phyloP scores from a whole-genome alignment of 2,329 filamentous ascomycete species.

The Alternaria arborescens region DNA sequence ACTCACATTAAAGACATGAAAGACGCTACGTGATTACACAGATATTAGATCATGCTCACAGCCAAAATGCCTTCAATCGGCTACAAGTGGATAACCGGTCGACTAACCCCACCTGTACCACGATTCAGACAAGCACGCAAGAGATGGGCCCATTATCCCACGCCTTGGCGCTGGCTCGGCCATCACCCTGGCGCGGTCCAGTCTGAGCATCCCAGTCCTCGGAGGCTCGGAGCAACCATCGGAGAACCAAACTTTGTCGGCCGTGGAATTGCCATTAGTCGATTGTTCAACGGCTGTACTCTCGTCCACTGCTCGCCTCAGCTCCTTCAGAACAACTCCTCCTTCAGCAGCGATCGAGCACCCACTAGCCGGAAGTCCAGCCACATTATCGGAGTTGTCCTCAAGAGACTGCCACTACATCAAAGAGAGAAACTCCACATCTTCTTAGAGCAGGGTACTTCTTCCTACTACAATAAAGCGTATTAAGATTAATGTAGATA shows the following conservation, averaged over 20 bases:
- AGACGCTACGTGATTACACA: not conserved
- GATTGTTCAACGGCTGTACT: not conserved
- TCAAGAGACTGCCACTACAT: not conserved
- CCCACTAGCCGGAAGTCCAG: not conserved
- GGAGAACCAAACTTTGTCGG: not conserved
- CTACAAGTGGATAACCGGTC: not conserved
- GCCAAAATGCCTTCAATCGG: not conserved
- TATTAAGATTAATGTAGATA: too few relatives aligned
- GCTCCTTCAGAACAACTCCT: not conserved
- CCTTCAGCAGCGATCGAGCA: not conserved
- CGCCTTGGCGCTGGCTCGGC: conserved; percentile 12
- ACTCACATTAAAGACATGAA: not conserved
- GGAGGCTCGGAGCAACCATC: conserved; percentile 2
- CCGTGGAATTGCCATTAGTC: not conserved
- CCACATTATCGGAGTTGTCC: not conserved
- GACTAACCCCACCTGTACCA: conserved; percentile 3
- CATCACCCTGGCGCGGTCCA: not conserved
- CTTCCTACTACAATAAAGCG: too few relatives aligned
- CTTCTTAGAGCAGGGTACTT: too few relatives aligned
- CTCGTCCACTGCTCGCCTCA: not conserved
- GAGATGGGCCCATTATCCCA: conserved; percentile 1
- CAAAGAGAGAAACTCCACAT: too few relatives aligned
- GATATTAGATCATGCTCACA: not conserved
- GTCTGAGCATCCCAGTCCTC: conserved; percentile 1
- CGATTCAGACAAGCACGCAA: conserved; percentile 7